A percentile compares a stretch with the other conserved stretches of the same genome.
phyloP scores from a whole-genome alignment of 306 rosid genomes.

The Dalbergia cultrata region DNA sequence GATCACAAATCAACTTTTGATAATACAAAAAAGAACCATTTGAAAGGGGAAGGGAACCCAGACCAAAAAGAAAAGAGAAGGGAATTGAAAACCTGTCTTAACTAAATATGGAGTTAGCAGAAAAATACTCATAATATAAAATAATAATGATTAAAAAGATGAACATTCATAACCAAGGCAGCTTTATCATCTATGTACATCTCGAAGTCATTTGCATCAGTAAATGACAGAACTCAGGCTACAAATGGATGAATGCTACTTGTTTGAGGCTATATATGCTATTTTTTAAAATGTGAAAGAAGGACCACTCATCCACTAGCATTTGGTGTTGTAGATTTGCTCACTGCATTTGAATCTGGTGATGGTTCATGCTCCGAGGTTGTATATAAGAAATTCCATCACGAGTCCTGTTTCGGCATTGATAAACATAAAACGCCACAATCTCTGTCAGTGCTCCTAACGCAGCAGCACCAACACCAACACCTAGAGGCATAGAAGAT shows the following conservation, averaged over 20 bases:
- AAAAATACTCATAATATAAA: too few relatives aligned
- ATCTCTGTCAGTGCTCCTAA: slow-evolving; percentile 8
- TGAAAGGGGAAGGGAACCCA: too few relatives aligned
- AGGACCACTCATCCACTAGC: slow-evolving; percentile 53
- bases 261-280: slow-evolving; percentile 10
- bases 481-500: slow-evolving; percentile 15
- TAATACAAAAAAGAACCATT: too few relatives aligned
- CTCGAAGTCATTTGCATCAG: slow-evolving; percentile 33
- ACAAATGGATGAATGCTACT: slow-evolving; percentile 4
- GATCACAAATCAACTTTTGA: too few relatives aligned
- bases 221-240: slow-evolving; percentile 23
- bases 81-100: too few relatives aligned
- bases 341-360: slow-evolving; percentile 55
- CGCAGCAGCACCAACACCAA: slow-evolving; percentile 49
- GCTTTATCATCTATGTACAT: slow-evolving; percentile 52
- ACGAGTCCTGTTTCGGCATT: slow-evolving; percentile 40
- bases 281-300: slow-evolving; percentile 3
- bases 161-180: neutral
- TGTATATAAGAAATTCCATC: slow-evolving; percentile 43
- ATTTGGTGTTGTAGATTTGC: slow-evolving; percentile 64
- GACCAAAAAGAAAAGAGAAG: too few relatives aligned
- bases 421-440: neutral
- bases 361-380: slow-evolving; percentile 60
- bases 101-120: too few relatives aligned
- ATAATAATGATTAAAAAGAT: too few relatives aligned